Evolutionary conservation across 352 stramenopile species (phyloP).

Genomic region (Globisporangium nagaii): DNA sequence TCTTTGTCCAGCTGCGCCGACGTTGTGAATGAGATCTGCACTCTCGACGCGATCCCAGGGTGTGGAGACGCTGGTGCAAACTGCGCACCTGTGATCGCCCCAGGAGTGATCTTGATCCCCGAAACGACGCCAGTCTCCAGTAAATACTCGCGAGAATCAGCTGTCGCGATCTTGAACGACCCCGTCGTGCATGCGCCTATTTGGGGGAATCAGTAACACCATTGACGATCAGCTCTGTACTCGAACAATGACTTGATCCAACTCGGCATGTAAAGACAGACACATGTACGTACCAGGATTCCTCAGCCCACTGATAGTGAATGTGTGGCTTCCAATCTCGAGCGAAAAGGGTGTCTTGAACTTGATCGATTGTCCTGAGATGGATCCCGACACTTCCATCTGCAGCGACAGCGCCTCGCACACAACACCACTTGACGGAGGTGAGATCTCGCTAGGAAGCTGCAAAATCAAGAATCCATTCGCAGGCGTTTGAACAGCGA

Average conservation of each 20-base stretch:
- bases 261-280: background rate
- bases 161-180: conserved; percentile 27
- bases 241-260: no score
- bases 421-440: conserved; percentile 1
- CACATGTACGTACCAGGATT: conserved; percentile 12
- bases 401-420: conserved; percentile 9
- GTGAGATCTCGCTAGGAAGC: conserved; percentile 13
- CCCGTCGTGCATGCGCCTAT: conserved; percentile 29
- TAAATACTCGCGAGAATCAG: conserved; percentile 25
- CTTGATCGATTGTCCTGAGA: background rate
- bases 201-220: background rate
- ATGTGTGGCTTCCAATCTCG: background rate
- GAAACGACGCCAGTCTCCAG: conserved; percentile 22
- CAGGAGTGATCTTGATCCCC: conserved; percentile 27
- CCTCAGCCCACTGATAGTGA: conserved; percentile 1
- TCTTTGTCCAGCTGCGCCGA: conserved; percentile 32
- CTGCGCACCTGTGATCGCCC: conserved; percentile 24
- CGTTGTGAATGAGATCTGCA: conserved; percentile 42
- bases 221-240: background rate
- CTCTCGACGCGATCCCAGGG: conserved; percentile 35
- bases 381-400: background rate
- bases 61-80: conserved; percentile 29
- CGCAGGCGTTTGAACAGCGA: conserved; percentile 13
- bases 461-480: conserved; percentile 20
- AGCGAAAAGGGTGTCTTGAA: background rate